A percentile compares a stretch with the other conserved stretches of the same genome.
Evolutionary conservation across 2,329 filamentous ascomycete species (phyloP).

Genomic region (Byssothecium circinans): DNA sequence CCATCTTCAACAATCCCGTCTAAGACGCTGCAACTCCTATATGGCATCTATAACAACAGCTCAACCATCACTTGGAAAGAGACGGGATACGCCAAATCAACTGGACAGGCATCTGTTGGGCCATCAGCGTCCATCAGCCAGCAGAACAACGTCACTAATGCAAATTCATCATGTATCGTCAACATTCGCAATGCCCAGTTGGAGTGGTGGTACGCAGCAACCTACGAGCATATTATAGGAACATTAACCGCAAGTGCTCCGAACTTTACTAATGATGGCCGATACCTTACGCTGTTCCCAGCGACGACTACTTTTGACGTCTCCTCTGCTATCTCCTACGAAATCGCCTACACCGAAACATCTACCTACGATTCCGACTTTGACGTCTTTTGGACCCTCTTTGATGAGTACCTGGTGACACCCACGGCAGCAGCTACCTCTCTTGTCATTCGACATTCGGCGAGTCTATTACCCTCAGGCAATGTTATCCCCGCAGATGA

Average conservation of each 20-base stretch:
- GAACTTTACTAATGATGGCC: constrained; percentile 21
- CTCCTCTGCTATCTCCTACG: constrained; percentile 22
- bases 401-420: constrained; percentile 26
- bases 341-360: constrained; percentile 25
- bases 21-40: background rate
- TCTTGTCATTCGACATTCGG: constrained; percentile 28
- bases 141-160: constrained; percentile 4
- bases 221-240: constrained; percentile 23
- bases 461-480: constrained; percentile 24
- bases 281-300: constrained; percentile 23
- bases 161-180: constrained; percentile 33
- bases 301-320: constrained; percentile 31
- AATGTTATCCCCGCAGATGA: constrained; percentile 22
- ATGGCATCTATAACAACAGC: constrained; percentile 3
- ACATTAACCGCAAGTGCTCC: constrained; percentile 19
- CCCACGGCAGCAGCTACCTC: constrained; percentile 37
- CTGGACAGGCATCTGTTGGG: background rate
- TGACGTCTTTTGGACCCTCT: constrained; percentile 24
- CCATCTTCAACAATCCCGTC: constrained; percentile 11
- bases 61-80: constrained; percentile 7
- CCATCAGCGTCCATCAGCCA: constrained; percentile 10
- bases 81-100: constrained; percentile 8
- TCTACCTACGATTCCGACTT: constrained; percentile 25
- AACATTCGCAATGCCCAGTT: constrained; percentile 38
- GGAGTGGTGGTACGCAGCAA: constrained; percentile 38